A percentile compares a stretch with the other conserved stretches of the same genome.
These are phyloP conservation scores for Symmetrospora coprosmae DNA, from an alignment of 768 basidiomycete species.

Conservation along the genomic window DNA sequence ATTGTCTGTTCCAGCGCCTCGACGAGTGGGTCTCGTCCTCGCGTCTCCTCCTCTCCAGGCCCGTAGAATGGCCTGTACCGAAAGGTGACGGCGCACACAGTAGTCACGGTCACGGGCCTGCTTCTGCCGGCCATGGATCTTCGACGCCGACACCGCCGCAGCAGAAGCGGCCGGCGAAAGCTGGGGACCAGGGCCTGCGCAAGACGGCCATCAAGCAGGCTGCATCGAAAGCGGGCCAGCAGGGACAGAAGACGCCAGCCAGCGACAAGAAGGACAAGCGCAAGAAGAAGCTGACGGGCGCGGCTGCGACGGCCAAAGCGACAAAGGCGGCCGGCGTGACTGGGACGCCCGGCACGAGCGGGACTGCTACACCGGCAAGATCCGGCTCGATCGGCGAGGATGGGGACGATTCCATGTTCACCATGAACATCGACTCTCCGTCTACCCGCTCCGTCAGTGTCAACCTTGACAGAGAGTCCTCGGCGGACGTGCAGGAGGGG, in stretches of 20 bases:
- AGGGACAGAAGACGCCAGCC: slow-evolving; percentile 4
- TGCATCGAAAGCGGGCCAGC: slow-evolving; percentile 45
- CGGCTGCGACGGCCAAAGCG: neutral
- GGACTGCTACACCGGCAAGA: too few relatives aligned
- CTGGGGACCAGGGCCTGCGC: slow-evolving; percentile 18
- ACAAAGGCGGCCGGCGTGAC: neutral
- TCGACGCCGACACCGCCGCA: slow-evolving; percentile 19
- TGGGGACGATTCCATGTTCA: neutral
- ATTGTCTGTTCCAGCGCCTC: slow-evolving; percentile 45
- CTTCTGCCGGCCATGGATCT: neutral
- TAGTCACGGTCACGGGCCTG: neutral
- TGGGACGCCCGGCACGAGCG: slow-evolving; percentile 1
- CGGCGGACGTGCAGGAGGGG: slow-evolving; percentile 20
- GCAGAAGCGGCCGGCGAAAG: slow-evolving; percentile 8
- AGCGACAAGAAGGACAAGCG: slow-evolving; percentile 22
- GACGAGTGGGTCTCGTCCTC: slow-evolving; percentile 93
- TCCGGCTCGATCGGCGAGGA: too few relatives aligned
- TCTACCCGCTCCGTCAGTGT: neutral
- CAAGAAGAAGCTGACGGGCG: slow-evolving; percentile 24
- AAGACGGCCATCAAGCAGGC: slow-evolving; percentile 40
- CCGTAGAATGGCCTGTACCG: slow-evolving; percentile 73
- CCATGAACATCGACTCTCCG: slow-evolving; percentile 14
- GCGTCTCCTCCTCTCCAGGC: slow-evolving; percentile 64
- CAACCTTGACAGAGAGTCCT: slow-evolving; percentile 19
- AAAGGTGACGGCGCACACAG: slow-evolving; percentile 6